Base-by-base conservation (phyloP, 1,139 yeast species). In the Taphrina deformans region DNA sequence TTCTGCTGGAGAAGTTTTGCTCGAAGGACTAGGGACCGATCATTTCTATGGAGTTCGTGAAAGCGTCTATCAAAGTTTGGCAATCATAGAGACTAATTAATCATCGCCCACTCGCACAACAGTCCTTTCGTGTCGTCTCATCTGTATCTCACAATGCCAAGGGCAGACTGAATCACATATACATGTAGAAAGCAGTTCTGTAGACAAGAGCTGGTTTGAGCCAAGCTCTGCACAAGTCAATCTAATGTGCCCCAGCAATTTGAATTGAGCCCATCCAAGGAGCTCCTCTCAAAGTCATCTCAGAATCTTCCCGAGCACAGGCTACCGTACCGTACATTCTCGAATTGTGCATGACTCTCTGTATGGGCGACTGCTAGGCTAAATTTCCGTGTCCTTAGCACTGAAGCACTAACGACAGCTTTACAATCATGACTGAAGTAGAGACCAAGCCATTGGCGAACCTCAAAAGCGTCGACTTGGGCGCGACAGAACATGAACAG, bases 1-100 rank as follows among this genome's bases (percentile, higher is more conserved):
- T 2, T 83, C 84, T 9, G 91, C 91, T 58, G 96, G 97, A 48
- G 88, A 88, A 72, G 83, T 95, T 23, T 79, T 87, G 7, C 85
- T 95, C 27, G 97, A 93, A 71, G 99, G 99, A 7, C 56, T 35
- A 16, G 63, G 56, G 6, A 31, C 63, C 6, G 63, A 26, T 12
- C 48, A 48, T 10, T 59, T 59, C 26, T 50, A 48, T 31, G 41
- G 55, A 2, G 63, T 59, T 5, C 41, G 63, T 2, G 56, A 59
- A 21, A 41, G 55, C 18, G 56, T 59, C 31, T 59, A 59, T 29
- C 33, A 52, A 24, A 21, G 55, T 21, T 29, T 59, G n/a, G 63
- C 63, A 10, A 27, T 41, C 31, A 50, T 59, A 2, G 56, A 59
- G 51, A 44, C 46, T 9, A 14, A 9, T 7, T 53, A 6, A 9